Conservation (phyloP, 768 basidiomycete genomes). For the Strobilomyces dryophilus region DNA sequence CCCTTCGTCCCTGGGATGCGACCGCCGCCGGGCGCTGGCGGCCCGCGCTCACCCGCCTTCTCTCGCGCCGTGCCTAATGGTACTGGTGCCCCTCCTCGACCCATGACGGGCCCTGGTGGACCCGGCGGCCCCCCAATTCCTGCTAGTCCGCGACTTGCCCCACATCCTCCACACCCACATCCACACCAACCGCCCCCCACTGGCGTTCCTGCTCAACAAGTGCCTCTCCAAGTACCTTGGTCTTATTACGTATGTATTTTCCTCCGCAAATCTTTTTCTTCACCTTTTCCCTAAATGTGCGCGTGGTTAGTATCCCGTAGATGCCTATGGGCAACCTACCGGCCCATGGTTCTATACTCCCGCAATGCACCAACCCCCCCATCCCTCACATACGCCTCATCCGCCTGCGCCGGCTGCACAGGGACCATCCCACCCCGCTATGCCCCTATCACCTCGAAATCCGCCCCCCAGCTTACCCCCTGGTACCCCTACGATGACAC, state of each 20-base stretch:
- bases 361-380: slow-evolving; percentile 36
- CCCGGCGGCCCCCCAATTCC: slow-evolving; percentile 51
- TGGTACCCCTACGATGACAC: slow-evolving; percentile 64
- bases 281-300: neutral
- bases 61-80: slow-evolving; percentile 62
- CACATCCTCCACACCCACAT: slow-evolving; percentile 39
- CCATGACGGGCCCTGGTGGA: slow-evolving; percentile 46
- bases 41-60: slow-evolving; percentile 67
- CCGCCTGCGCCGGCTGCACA: slow-evolving; percentile 34
- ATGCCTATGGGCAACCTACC: slow-evolving; percentile 42
- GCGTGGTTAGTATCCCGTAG: slow-evolving; percentile 38
- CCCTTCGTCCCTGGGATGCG: slow-evolving; percentile 50
- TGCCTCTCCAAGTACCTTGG: slow-evolving; percentile 39
- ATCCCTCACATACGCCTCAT: slow-evolving; percentile 45
- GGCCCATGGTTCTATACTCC: slow-evolving; percentile 37
- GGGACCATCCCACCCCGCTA: slow-evolving; percentile 42
- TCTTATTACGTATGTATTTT: slow-evolving; percentile 55
- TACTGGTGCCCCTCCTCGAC: slow-evolving; percentile 41
- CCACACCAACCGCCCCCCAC: slow-evolving; percentile 54
- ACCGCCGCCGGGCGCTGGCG: slow-evolving; percentile 42
- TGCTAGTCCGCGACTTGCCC: slow-evolving; percentile 62
- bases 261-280: neutral
- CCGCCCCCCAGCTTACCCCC: slow-evolving; percentile 52
- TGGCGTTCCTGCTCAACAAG: slow-evolving; percentile 44
- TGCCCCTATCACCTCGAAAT: slow-evolving; percentile 70